Percentiles rank a stretch among this genome's conserved stretches.
These are phyloP conservation scores for Ceratocystiopsis minuta DNA, from an alignment of 2,329 filamentous ascomycete genomes.

Conservation along the genomic window DNA sequence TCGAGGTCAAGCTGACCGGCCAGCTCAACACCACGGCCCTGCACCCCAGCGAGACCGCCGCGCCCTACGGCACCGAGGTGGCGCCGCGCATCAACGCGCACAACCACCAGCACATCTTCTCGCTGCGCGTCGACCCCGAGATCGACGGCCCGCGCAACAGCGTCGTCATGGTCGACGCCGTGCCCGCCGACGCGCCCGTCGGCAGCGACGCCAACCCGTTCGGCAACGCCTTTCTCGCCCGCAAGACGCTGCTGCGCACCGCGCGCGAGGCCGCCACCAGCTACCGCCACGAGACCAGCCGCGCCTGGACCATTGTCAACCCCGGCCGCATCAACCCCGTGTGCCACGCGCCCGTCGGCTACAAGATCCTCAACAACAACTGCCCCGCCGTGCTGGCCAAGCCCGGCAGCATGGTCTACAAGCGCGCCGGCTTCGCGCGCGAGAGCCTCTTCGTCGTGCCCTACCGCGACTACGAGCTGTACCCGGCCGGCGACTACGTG, in stretches of 20 bases:
- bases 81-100: constrained; percentile 85
- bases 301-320: constrained; percentile 27
- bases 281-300: constrained; percentile 61
- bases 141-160: constrained; percentile 65
- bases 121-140: constrained; percentile 70
- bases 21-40: constrained; percentile 85
- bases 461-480: constrained; percentile 66
- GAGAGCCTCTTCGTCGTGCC: constrained; percentile 79
- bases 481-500: constrained; percentile 73
- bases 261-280: constrained; percentile 53
- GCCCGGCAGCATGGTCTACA: constrained; percentile 68
- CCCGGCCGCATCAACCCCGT: constrained; percentile 42
- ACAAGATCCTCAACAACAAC: constrained; percentile 80
- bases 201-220: constrained; percentile 72
- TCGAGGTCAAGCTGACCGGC: constrained; percentile 80
- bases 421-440: constrained; percentile 74
- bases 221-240: constrained; percentile 78
- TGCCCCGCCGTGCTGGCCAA: constrained; percentile 65
- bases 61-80: constrained; percentile 82
- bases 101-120: constrained; percentile 94
- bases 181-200: constrained; percentile 51
- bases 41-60: constrained; percentile 59
- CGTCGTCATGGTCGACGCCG: constrained; percentile 66
- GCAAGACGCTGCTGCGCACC: constrained; percentile 63
- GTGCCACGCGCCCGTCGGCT: constrained; percentile 54